Evolutionary conservation across 2,329 filamentous ascomycete genomes (phyloP), one percentile per base, ranked within the genome.

Genomic region (Geosmithia morbida): DNA sequence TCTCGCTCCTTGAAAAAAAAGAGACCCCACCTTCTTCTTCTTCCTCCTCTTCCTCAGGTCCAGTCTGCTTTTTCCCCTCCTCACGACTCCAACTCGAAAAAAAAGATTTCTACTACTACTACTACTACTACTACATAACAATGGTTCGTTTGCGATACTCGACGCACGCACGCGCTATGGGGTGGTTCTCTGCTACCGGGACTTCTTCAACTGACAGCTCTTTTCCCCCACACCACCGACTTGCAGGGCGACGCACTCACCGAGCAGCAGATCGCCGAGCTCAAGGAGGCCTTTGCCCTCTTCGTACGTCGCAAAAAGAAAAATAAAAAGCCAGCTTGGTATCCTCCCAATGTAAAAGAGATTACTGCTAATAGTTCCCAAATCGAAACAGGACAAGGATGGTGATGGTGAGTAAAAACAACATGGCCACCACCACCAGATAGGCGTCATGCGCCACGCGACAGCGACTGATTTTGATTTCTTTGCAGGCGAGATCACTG

Each of bases 401-500:
- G 70, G 70, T 60, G 71, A 75, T 69, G 72, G 71, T 75, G 59
- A 62, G 66, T 61, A 49, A 22, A 3, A 26, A 41, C 4, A n/a
- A 6, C 3, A 20, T 18, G 7, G 26, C 46, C 42, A 46, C 48
- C 29, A 44, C 30, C 30, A 29, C 14, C 44, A 11, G 10, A 40
- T 40, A n/a, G n/a, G n/a, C 22, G 22, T 8, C 22, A 46, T 10
- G 16, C 18, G 16, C 20, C 39, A 22, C 18, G 30, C 20, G 22
- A 41, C 46, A 42, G 29, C 18, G 39, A 46, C 44, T 41, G 18
- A n/a, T 39, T 16, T 19, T 42, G 46, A 7, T 43, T 43, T 43
- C n/a, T 22, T 17, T 37, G 14, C 33, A 46, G 77, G 77, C 51
- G 73, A 78, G 60, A 81, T 81, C 66, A 79, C 76, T 51, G 77